Base-by-base conservation (phyloP, 2,329 filamentous ascomycete genomes). In the Periglandula ipomoeae region DNA sequence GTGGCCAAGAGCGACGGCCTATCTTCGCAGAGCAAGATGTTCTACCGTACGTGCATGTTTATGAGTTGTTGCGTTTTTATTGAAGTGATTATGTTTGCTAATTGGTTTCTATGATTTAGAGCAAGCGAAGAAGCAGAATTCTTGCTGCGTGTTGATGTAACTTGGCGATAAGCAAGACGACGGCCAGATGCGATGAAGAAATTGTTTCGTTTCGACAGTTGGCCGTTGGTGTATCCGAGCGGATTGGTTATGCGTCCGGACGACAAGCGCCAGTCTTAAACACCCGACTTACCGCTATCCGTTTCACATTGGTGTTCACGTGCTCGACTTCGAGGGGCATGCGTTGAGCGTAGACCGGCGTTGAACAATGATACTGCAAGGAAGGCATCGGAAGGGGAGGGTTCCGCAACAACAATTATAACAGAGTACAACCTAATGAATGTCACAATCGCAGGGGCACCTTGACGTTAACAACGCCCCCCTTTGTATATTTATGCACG, bases 11-110 rank as follows among this genome's bases (percentile, higher is more conserved):
- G 88, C 61, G 89, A 95, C 59, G 88, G 84, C 11, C 70, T 98
- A 61, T 95, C 88, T 69, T 80, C 82, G 44, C 87, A 93, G 75
- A 95, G 89, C 72, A 97, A 95, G 78, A 91, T 94, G 85, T 98
- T 98, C 68, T 97, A 97, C 68, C 89, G 85, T 85, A 68, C 59
- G 76, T 70, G 20, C 6, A 15, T n/a, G 27, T 34, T 43, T 32
- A 9, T 34, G 15, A 23, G n/a, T n/a, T 15, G n/a, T n/a, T n/a
- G n/a, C n/a, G n/a, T n/a, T n/a, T n/a, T n/a, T n/a, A n/a, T n/a
- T n/a, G n/a, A n/a, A n/a, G n/a, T n/a, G n/a, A n/a, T n/a, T n/a
- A 47, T 38, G 32, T 42, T 57, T 39, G 55, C 52, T 47, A 44
- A 50, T 27, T 15, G 17, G 32, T 15, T 24, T 47, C 15, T 7